Base-by-base conservation (phyloP, 352 stramenopile genomes). In the Phytophthora melonis region DNA sequence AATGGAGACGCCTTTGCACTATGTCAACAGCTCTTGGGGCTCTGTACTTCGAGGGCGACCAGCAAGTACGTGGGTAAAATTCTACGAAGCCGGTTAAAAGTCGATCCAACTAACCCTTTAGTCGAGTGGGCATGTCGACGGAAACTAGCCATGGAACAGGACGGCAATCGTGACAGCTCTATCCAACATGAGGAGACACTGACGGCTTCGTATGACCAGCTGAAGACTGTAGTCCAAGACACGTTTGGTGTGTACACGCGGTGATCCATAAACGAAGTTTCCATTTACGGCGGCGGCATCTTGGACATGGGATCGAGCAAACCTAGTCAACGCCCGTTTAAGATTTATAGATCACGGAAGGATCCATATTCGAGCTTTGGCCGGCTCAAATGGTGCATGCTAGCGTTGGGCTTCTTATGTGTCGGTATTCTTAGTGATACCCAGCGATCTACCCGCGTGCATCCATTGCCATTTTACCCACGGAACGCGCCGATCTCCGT, bases 51-150 rank as follows among this genome's bases (percentile, higher is more conserved):
- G 1, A 79, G 72, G 21, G 58, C 59, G 19, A 87, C 77, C 49
- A 88, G 75, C 60, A 89, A 90, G 61, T 88, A 86, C 50, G 70
- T 92, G 7, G 86, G 84, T 16, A 90, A 88, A 58, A 79, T 91
- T 49, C 57, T 92, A 14, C 84, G 84, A 16, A 72, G 84, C 10
- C 80, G 86, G 0, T 68, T 93, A 3, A 90, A 86, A 56, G 77
- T 90, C 54, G 77, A 91, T 59, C 14, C 18, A 0, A 83, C 69
- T 25, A 90, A 82, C 59, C 79, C 82, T 13, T 49, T 93, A 18
- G 53, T 90, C 14, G 69, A 74, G 11, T 66, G 69, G 23, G 78
- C 80, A 9, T 81, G 66, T 43, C 58, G 66, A 52, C 56, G 60
- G 19, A 58, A 36, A 14, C 6, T 39, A 65, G 19, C 54, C 47